A percentile compares a stretch with the other conserved stretches of the same genome.
Evolutionary conservation across 108 stramenopile genomes (phyloP).

Genomic region (Conticribra guillardii): DNA sequence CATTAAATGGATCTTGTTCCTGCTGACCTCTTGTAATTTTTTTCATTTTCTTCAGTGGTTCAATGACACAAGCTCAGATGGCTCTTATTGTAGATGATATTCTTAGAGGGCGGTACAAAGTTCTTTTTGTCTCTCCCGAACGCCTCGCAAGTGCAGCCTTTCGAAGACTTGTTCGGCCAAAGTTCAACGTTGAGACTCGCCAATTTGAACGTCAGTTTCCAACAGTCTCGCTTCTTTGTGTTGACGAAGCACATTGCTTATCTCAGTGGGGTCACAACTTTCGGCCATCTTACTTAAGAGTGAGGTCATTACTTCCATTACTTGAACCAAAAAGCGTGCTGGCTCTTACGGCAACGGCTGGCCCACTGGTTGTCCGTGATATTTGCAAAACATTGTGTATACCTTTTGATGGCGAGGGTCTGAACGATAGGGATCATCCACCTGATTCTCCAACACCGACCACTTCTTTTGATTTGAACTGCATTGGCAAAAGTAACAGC

Average conservation of each 20-base stretch:
- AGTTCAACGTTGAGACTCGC: slow-evolving; percentile 75
- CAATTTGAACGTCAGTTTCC: slow-evolving; percentile 72
- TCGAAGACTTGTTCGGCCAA: slow-evolving; percentile 77
- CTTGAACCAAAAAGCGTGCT: slow-evolving; percentile 82
- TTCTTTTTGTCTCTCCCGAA: slow-evolving; percentile 94
- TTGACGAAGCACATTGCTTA: slow-evolving; percentile 93
- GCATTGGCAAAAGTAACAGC: slow-evolving; percentile 33
- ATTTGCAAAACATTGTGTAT: slow-evolving; percentile 81
- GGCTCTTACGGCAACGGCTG: slow-evolving; percentile 94
- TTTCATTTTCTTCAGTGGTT: too few species aligned
- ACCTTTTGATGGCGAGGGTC: slow-evolving; percentile 31
- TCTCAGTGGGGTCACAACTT: slow-evolving; percentile 99
- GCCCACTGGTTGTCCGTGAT: slow-evolving; percentile 82
- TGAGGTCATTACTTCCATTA: slow-evolving; percentile 64
- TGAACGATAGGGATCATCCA: neutral
- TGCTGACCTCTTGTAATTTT: too few species aligned
- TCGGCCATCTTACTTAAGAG: slow-evolving; percentile 88
- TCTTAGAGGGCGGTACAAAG: slow-evolving; percentile 70
- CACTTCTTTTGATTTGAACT: neutral
- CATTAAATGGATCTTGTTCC: too few species aligned
- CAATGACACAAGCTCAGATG: slow-evolving; percentile 63
- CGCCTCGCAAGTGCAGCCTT: slow-evolving; percentile 88
- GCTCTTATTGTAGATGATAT: slow-evolving; percentile 88
- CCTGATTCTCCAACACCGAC: slow-evolving; percentile 4
- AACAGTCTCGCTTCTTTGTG: slow-evolving; percentile 86